Conservation (phyloP, 2,329 filamentous ascomycete genomes). For the Pseudomassariella vexata region DNA sequence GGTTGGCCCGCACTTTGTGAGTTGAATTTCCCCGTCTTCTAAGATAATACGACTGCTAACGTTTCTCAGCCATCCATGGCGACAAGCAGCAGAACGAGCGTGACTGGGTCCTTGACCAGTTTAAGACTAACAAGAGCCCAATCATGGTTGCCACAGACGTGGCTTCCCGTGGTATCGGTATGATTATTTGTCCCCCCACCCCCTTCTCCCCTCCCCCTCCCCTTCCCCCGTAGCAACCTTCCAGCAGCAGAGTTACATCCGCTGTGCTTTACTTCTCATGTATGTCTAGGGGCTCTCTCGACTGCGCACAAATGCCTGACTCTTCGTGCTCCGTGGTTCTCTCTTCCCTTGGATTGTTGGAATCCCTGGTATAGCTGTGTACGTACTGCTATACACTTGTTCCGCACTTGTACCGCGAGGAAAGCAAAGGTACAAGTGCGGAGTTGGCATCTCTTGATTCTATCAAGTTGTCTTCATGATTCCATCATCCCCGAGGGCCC, state of each 20-base stretch:
- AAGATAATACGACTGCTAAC: constrained; percentile 41
- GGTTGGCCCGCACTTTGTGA: constrained; percentile 95
- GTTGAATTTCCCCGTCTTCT: constrained; percentile 40
- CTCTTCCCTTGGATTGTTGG: constrained; percentile 78
- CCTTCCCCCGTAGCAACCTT: constrained; percentile 42
- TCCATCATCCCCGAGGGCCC: constrained; percentile 50
- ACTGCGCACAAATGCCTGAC: constrained; percentile 88
- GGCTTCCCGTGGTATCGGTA: constrained; percentile 99
- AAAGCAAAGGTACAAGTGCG: constrained; percentile 65
- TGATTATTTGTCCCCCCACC: constrained; percentile 59
- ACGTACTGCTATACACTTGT: constrained; percentile 66
- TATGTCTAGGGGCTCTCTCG: constrained; percentile 82
- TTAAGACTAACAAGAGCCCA: constrained; percentile 98
- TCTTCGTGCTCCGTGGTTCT: constrained; percentile 78
- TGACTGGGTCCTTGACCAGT: constrained; percentile 98
- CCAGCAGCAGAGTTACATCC: constrained; percentile 51
- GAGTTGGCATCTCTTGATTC: constrained; percentile 74
- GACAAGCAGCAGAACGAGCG: constrained; percentile 99
- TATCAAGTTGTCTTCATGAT: constrained; percentile 64
- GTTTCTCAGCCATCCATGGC: constrained; percentile 77
- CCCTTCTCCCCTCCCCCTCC: constrained; percentile 27
- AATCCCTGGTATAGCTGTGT: constrained; percentile 64
- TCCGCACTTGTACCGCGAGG: constrained; percentile 66
- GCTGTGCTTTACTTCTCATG: constrained; percentile 88
- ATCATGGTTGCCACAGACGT: constrained; percentile 99